phyloP scores from a whole-genome alignment of 169 alveolate species.

The Plasmodium sp. region DNA sequence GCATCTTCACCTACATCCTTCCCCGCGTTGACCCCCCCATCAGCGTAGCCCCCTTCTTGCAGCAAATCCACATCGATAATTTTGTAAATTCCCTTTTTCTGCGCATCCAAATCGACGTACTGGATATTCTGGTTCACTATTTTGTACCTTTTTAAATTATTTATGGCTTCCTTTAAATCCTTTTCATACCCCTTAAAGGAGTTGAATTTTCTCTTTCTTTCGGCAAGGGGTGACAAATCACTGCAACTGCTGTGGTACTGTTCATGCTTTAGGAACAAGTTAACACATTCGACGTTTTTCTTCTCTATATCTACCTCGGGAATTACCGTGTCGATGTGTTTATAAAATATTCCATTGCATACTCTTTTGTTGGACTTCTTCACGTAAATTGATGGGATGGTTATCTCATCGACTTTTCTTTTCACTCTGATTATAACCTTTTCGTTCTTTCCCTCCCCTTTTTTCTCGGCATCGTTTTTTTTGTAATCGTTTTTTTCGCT shows the following conservation, averaged over 20 bases:
- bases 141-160: slow-evolving; percentile 64
- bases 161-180: slow-evolving; percentile 50
- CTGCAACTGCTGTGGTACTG: not conserved
- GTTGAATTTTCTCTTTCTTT: slow-evolving; percentile 52
- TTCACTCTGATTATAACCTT: slow-evolving; percentile 66
- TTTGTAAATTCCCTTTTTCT: slow-evolving; percentile 46
- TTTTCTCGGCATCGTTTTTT: not conserved
- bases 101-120: slow-evolving; percentile 24
- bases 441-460: slow-evolving; percentile 8
- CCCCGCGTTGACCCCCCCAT: not conserved
- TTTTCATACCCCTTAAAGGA: slow-evolving; percentile 50
- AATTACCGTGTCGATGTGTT: slow-evolving; percentile 37
- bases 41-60: not conserved
- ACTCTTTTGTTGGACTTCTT: slow-evolving; percentile 58
- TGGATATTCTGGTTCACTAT: slow-evolving; percentile 65
- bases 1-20: not conserved
- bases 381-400: slow-evolving; percentile 63
- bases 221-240: not conserved
- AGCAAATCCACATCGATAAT: slow-evolving; percentile 64
- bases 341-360: slow-evolving; percentile 62
- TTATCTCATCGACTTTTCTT: slow-evolving; percentile 68
- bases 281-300: slow-evolving; percentile 46
- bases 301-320: slow-evolving; percentile 42
- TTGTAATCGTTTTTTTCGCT: not conserved
- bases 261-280: slow-evolving; percentile 56